phyloP scores from a whole-genome alignment of 306 rosid species.

The Trifolium repens region DNA sequence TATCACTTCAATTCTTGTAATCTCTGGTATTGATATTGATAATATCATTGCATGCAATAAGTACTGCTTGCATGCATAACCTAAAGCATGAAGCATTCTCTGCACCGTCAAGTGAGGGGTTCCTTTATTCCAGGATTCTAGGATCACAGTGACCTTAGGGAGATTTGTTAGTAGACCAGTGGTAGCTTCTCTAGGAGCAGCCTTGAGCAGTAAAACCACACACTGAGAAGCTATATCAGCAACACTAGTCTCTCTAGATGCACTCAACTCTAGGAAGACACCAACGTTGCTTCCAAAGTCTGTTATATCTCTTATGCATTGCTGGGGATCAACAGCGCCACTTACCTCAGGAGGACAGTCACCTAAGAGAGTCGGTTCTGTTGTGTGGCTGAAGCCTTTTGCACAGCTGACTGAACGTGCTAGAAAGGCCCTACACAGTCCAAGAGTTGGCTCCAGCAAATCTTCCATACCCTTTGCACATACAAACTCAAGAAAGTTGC shows the following conservation, averaged over 20 bases:
- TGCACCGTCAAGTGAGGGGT: slow-evolving; percentile 58
- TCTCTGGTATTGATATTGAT: slow-evolving; percentile 77
- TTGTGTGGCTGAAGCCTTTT: slow-evolving; percentile 61
- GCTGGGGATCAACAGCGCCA: slow-evolving; percentile 69
- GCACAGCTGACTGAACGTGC: slow-evolving; percentile 67
- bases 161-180: slow-evolving; percentile 88
- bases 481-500: slow-evolving; percentile 84
- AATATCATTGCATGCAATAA: slow-evolving; percentile 83
- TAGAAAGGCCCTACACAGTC: slow-evolving; percentile 90
- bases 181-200: slow-evolving; percentile 96
- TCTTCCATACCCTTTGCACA: slow-evolving; percentile 92
- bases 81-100: slow-evolving; percentile 78
- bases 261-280: slow-evolving; percentile 76
- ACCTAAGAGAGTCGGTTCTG: slow-evolving; percentile 72
- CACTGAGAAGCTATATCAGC: slow-evolving; percentile 88
- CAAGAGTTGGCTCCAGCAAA: slow-evolving; percentile 87
- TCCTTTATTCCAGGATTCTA: slow-evolving; percentile 77
- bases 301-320: slow-evolving; percentile 75
- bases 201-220: slow-evolving; percentile 70
- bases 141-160: slow-evolving; percentile 67
- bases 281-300: slow-evolving; percentile 86
- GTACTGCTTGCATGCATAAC: slow-evolving; percentile 89
- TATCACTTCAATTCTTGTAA: slow-evolving; percentile 72
- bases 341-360: slow-evolving; percentile 56
- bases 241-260: slow-evolving; percentile 55